Evolutionary conservation across 257 asterid genomes (phyloP).

Genomic region (Plantago ovata): DNA sequence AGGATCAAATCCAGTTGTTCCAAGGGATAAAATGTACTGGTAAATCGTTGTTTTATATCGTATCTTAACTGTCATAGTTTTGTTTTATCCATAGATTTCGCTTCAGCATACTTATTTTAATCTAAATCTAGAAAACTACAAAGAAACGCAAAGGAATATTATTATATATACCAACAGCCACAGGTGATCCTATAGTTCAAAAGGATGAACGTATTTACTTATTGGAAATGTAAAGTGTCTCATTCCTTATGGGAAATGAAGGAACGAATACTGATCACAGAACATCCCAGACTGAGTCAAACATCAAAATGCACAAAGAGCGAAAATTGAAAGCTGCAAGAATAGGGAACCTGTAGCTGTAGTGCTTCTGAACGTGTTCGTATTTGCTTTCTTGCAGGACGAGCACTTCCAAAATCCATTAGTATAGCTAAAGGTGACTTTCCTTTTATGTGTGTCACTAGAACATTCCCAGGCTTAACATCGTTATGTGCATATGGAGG

Average conservation of each 20-base stretch:
- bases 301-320: conserved; percentile 7
- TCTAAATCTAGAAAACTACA: no score
- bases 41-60: no score
- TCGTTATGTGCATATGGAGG: conserved; percentile 98
- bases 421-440: conserved; percentile 74
- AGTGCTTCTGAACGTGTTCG: conserved; percentile 86
- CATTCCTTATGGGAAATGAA: no score
- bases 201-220: no score
- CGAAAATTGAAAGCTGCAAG: conserved; percentile 15
- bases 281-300: no score
- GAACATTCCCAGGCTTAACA: conserved; percentile 92
- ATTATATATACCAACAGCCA: conserved; percentile 2
- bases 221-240: no score
- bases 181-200: no score
- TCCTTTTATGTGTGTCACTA: conserved; percentile 76
- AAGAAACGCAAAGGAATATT: no score
- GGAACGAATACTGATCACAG: background rate
- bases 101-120: background rate
- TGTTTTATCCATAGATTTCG: no score
- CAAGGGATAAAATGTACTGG: no score
- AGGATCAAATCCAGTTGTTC: no score
- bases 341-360: conserved; percentile 70
- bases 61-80: no score
- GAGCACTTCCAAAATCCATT: conserved; percentile 98
- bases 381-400: conserved; percentile 89